Conservation (phyloP, 163 green algal species). For the Prototheca wickerhamii region DNA sequence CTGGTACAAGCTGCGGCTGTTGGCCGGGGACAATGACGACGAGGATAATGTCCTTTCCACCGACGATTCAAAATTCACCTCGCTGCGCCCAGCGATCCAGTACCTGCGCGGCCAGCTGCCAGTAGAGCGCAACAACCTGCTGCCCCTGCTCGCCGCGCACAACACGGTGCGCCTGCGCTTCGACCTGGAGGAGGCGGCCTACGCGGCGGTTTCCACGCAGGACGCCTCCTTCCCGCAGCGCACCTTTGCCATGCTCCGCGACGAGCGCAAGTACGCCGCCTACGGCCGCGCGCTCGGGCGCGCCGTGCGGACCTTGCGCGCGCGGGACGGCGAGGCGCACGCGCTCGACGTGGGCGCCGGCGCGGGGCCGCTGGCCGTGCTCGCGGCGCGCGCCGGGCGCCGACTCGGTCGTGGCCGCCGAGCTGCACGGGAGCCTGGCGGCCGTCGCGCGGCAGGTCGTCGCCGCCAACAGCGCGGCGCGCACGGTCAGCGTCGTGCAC, state of each 20-base stretch:
- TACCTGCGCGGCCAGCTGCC: conserved; percentile 62
- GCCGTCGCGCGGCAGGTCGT: conserved; percentile 35
- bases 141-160: conserved; percentile 59
- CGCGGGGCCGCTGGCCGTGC: conserved; percentile 50
- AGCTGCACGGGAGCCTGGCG: conserved; percentile 43
- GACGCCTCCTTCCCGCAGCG: conserved; percentile 56
- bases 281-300: conserved; percentile 49
- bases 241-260: conserved; percentile 51
- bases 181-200: conserved; percentile 55
- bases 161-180: conserved; percentile 76
- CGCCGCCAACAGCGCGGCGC: conserved; percentile 48
- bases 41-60: conserved; percentile 44
- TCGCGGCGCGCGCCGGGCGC: conserved; percentile 54
- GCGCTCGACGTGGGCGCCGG: conserved; percentile 65
- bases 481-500: conserved; percentile 54
- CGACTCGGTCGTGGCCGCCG: conserved; percentile 46
- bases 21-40: background rate
- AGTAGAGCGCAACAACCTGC: conserved; percentile 33
- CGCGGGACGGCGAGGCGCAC: conserved; percentile 32
- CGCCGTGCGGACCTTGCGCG: conserved; percentile 21
- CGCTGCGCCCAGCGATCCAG: conserved; percentile 56
- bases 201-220: conserved; percentile 44
- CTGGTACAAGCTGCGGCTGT: conserved; percentile 66
- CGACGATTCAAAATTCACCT: conserved; percentile 13
- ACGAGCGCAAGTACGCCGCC: conserved; percentile 33